Evolutionary conservation across 2,329 filamentous ascomycete species (phyloP), one percentile per base, ranked within the genome.

Genomic region (Beauveria sp.): DNA sequence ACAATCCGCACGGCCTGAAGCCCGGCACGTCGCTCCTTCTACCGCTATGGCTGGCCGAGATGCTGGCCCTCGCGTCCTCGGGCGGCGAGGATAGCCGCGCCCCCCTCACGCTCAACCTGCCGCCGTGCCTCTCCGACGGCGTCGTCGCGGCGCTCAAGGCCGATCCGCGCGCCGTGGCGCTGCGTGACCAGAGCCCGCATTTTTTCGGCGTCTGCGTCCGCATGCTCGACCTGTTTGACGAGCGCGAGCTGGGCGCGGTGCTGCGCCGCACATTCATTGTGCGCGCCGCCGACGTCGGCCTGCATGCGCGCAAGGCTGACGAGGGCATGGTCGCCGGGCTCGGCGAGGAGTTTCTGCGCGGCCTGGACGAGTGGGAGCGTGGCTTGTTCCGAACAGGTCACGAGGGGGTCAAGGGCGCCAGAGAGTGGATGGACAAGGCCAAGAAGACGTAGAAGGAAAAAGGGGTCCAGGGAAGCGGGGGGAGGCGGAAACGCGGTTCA

Each of bases 31-130:
- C 88, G 49, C 81, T 98, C 52, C 84, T 89, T 64, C 86, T 98
- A 1, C 95, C 95, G 2, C 82, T 98, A 66, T 99, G 95, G 95
- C 86, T 99, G 14, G 92, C 89, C 67, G 91, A 96, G 74, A 93
- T 97, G 84, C 89, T 99, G 58, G 90, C 91, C 34, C 83, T 96
- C 50, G 87, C 84, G 65, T 81, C 80, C 31, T 74, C 75, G 10
- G 75, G 73, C 54, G 72, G 63, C 63, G 74, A 76, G 31, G 75
- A 79, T 62, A 70, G 76, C 62, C 78, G 75, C 55, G 84, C 88
- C 7, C 85, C 92, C 26, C 83, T 95, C 4, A 89, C 89, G 0
- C 84, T 98, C 64, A 92, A 95, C 71, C 84, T 96, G 8, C 93
- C 95, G 1, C 74, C 84, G 0, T 88, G 90, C 3, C 84, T 98